These are phyloP conservation scores for Pleochaeta shiraiana DNA, from an alignment of 2,329 filamentous ascomycete species.

Conservation along the genomic window DNA sequence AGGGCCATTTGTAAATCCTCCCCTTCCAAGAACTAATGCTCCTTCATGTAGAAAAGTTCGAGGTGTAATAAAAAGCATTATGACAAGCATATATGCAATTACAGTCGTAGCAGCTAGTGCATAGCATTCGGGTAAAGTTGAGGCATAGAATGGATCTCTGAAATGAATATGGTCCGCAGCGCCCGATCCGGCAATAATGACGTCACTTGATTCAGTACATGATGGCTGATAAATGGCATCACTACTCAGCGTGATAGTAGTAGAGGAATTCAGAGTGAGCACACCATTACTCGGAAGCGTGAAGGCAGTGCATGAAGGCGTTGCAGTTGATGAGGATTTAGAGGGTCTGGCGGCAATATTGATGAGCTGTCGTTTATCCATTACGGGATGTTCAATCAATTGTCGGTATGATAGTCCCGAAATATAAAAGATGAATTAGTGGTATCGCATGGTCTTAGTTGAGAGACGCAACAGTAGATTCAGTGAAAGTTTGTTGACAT, in stretches of 20 bases:
- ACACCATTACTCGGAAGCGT: constrained; percentile 36
- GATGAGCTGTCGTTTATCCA: constrained; percentile 16
- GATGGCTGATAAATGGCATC: constrained; percentile 27
- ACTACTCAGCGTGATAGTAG: constrained; percentile 22
- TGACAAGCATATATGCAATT: constrained; percentile 69
- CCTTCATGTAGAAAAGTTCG: constrained; percentile 79
- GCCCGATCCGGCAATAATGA: constrained; percentile 11
- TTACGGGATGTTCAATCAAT: constrained; percentile 5
- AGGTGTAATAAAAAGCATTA: constrained; percentile 83
- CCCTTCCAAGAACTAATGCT: constrained; percentile 55
- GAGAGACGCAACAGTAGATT: too few relatives aligned
- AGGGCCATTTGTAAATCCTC: constrained; percentile 69
- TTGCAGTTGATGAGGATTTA: constrained; percentile 19
- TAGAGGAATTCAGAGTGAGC: constrained; percentile 20
- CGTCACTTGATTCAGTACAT: constrained; percentile 22
- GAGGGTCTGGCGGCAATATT: constrained; percentile 14
- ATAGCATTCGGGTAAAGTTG: constrained; percentile 81
- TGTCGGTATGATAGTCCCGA: too few relatives aligned
- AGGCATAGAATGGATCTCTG: constrained; percentile 79
- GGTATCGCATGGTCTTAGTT: too few relatives aligned
- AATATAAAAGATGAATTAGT: too few relatives aligned
- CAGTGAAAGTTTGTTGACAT: too few relatives aligned
- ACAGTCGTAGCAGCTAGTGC: constrained; percentile 76
- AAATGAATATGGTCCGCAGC: constrained; percentile 26
- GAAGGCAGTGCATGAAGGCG: constrained; percentile 36